Conservation (phyloP, 306 rosid genomes). For the Adenanthera pavonina region DNA sequence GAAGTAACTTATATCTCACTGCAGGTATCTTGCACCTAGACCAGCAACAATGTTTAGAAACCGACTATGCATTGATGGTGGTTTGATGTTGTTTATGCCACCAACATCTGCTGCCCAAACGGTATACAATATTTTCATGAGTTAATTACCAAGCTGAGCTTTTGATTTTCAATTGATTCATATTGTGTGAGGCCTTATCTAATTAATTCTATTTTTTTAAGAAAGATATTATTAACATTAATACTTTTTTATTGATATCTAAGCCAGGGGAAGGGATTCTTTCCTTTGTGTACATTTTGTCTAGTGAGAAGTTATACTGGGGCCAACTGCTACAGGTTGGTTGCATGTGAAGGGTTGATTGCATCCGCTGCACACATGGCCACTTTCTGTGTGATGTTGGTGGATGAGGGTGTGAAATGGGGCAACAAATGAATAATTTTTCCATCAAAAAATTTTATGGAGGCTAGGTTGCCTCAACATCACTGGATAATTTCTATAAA, state of each 20-base stretch:
- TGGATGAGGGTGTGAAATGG: neutral
- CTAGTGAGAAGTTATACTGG: constrained; percentile 6
- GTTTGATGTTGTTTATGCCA: constrained; percentile 95
- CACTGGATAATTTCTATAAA: neutral
- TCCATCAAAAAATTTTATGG: neutral
- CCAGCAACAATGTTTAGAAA: constrained; percentile 87
- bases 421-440: neutral
- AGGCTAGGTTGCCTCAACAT: neutral
- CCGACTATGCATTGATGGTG: constrained; percentile 93
- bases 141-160: constrained; percentile 13
- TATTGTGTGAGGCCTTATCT: constrained; percentile 23
- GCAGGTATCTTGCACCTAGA: constrained; percentile 93
- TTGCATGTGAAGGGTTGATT: neutral
- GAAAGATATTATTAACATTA: no score
- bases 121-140: constrained; percentile 50
- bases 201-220: neutral
- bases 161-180: neutral
- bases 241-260: neutral
- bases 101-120: constrained; percentile 90
- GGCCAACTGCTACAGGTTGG: neutral
- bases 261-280: neutral
- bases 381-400: neutral
- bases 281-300: neutral
- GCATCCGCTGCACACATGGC: neutral
- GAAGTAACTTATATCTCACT: constrained; percentile 32